Evolutionary conservation across 2,329 filamentous ascomycete genomes (phyloP).

Genomic region (Nannizziopsis arthrosporioides): DNA sequence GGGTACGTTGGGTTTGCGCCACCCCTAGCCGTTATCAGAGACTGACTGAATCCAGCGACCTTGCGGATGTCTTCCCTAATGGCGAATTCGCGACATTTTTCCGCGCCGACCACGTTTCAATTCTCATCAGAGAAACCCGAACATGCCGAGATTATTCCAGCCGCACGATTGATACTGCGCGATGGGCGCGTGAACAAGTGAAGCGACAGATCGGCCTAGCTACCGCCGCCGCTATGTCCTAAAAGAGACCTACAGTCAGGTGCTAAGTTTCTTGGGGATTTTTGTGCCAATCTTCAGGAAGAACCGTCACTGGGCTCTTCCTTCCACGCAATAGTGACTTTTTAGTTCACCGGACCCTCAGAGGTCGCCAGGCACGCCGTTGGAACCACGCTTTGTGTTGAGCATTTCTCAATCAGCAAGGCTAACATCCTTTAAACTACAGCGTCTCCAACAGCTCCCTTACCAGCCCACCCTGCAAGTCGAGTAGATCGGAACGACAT

Average conservation of each 20-base stretch:
- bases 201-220: slow-evolving; percentile 59
- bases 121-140: slow-evolving; percentile 84
- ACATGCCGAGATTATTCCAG: slow-evolving; percentile 73
- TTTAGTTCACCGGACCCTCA: not conserved
- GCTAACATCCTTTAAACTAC: slow-evolving; percentile 1
- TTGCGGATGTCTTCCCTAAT: slow-evolving; percentile 85
- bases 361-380: not conserved
- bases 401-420: not conserved
- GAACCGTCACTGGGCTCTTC: slow-evolving; percentile 1
- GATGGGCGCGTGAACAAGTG: slow-evolving; percentile 95
- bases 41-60: slow-evolving; percentile 50
- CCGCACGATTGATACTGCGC: slow-evolving; percentile 84
- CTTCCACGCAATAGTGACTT: slow-evolving; percentile 4
- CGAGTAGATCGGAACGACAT: not conserved
- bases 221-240: slow-evolving; percentile 30
- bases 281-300: not conserved
- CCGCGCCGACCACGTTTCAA: slow-evolving; percentile 80
- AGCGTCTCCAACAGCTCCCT: slow-evolving; percentile 1
- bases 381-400: not conserved
- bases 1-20: slow-evolving; percentile 60
- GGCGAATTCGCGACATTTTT: slow-evolving; percentile 76
- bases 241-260: slow-evolving; percentile 14
- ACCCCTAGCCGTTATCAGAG: slow-evolving; percentile 27
- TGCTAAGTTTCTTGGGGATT: not conserved
- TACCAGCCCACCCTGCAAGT: not conserved